Base-by-base conservation (phyloP, 176 grass and related monocot genomes). In the Elaeis guineensis region DNA sequence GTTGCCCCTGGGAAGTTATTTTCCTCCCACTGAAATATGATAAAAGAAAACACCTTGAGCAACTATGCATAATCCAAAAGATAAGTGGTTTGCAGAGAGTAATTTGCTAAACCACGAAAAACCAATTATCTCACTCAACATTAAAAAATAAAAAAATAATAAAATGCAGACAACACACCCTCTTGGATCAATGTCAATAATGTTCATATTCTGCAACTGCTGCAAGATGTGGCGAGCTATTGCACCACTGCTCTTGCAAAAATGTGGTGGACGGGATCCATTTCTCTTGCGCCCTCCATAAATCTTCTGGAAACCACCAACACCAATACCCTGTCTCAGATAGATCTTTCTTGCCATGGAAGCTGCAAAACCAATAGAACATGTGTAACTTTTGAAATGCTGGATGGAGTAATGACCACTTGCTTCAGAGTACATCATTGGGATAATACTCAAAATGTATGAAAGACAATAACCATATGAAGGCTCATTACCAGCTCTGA, bases 271-370 rank as follows among this genome's bases (percentile, higher is more conserved):
- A 0, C 62, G 11, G 2, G 74, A 62, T 15, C 86, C 82, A 6
- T 85, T 85, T 74, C 86, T 90, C 57, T 78, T 69, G 3, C 82
- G 86, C 15, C 86, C 86, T 49, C 86, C 82, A 3, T 90, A 90
- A 17, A 90, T 90, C 67, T 85, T 85, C 66, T 90, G 86, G 71
- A 90, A 90, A 8, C 86, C 86, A 21, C 86, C 86, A 0, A 90
- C 78, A 67, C 86, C 86, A 25, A 90, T 81, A n/a, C 86, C 86
- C 20, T 85, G 70, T 61, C 86, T 85, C 35, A 90, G 71, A 64
- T 90, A 90, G 59, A 90, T 90, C 75, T 90, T 85, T 57, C 86
- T 85, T 4, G 82, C 82, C 59, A 90, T 90, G 0, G 86, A 90
- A 49, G 86, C 86, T 90, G 54, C 16, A 74, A 17, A 22, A 50